Conservation (phyloP, 257 asterid species). For the Catharanthus roseus region DNA sequence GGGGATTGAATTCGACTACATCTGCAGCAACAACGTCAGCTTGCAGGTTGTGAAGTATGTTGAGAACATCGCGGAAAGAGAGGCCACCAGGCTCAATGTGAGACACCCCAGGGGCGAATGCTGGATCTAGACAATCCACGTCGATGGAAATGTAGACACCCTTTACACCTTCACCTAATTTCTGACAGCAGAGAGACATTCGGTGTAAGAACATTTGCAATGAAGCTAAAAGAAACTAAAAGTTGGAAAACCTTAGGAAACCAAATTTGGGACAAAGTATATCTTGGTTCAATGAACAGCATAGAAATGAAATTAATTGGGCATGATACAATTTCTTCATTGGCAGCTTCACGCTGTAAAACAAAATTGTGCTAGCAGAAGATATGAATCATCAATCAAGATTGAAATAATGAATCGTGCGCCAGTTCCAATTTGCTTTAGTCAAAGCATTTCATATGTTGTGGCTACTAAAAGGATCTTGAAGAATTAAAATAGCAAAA, state of each 20-base stretch:
- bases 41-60: constrained; percentile 90
- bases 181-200: constrained; percentile 37
- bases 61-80: constrained; percentile 88
- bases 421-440: neutral
- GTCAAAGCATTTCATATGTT: neutral
- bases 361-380: neutral
- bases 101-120: constrained; percentile 97
- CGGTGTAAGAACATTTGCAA: constrained; percentile 4
- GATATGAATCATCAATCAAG: neutral
- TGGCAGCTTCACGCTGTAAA: neutral
- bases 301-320: too few species aligned
- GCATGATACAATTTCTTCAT: neutral
- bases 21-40: constrained; percentile 93
- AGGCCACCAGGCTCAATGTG: constrained; percentile 99
- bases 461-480: neutral
- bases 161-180: constrained; percentile 95
- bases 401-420: neutral
- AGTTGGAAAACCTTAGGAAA: neutral
- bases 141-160: constrained; percentile 93
- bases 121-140: constrained; percentile 91
- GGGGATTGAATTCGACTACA: constrained; percentile 96
- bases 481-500: neutral
- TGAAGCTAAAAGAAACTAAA: neutral
- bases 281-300: neutral
- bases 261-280: neutral